phyloP scores from a whole-genome alignment of 2,329 filamentous ascomycete genomes.

The Fusarium sp. region DNA sequence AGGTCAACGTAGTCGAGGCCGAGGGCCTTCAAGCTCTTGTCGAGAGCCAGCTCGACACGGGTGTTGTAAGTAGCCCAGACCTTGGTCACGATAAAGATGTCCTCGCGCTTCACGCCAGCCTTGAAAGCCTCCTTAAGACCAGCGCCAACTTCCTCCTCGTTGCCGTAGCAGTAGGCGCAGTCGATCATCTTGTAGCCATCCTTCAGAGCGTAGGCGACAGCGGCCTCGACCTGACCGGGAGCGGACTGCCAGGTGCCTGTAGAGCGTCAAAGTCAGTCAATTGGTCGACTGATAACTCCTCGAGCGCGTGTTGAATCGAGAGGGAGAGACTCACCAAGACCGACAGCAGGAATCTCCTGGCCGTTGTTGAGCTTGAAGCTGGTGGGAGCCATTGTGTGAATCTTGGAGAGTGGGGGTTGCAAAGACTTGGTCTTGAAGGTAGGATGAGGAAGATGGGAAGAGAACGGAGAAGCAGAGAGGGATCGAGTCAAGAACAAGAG shows the following conservation, averaged over 20 bases:
- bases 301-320: background rate
- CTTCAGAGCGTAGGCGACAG: conserved; percentile 72
- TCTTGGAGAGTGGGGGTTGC: conserved; percentile 1
- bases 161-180: conserved; percentile 83
- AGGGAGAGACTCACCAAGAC: conserved; percentile 67
- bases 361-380: conserved; percentile 77
- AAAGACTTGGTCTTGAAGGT: conserved; percentile 4
- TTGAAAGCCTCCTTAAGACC: conserved; percentile 82
- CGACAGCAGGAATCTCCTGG: conserved; percentile 74
- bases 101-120: conserved; percentile 80
- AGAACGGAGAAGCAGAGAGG: conserved; percentile 11
- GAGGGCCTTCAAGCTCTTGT: conserved; percentile 80
- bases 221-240: conserved; percentile 70
- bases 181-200: conserved; percentile 75
- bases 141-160: conserved; percentile 87
- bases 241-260: conserved; percentile 77
- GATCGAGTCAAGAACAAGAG: conserved; percentile 25
- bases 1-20: conserved; percentile 88
- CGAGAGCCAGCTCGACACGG: conserved; percentile 77
- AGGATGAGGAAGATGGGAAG: background rate
- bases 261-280: conserved; percentile 19
- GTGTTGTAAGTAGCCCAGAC: conserved; percentile 87
- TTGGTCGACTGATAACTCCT: background rate
- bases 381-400: conserved; percentile 65
- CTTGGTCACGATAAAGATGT: conserved; percentile 89